These are phyloP conservation scores for Malassezia slooffiae DNA, from an alignment of 1,284 basidiomycete genomes.

Conservation along the genomic window DNA sequence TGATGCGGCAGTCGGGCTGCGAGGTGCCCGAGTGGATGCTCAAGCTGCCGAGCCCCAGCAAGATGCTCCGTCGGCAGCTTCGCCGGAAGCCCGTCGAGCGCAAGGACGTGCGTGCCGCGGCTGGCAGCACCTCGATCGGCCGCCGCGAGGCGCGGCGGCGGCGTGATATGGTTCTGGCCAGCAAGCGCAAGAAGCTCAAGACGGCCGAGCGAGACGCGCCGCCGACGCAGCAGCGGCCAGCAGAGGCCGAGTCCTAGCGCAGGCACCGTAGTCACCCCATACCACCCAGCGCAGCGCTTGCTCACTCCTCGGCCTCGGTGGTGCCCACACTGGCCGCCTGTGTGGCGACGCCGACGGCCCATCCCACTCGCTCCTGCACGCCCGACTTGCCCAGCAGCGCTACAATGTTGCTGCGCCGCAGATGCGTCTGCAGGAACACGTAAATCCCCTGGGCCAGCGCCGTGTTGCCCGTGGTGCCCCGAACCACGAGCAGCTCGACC, in stretches of 20 bases:
- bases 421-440: conserved; percentile 23
- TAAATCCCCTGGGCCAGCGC: conserved; percentile 27
- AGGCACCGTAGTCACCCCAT: no score
- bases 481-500: conserved; percentile 18
- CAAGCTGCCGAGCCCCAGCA: conserved; percentile 64
- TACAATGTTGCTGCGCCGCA: conserved; percentile 11
- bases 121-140: conserved; percentile 25
- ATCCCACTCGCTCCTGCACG: conserved; percentile 5
- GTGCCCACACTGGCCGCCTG: conserved; percentile 17
- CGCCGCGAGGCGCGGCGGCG: conserved; percentile 24
- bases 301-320: neutral
- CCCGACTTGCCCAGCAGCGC: conserved; percentile 10
- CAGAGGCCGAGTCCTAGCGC: no score
- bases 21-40: conserved; percentile 44
- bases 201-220: neutral
- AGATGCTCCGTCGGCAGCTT: conserved; percentile 73
- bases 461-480: conserved; percentile 23
- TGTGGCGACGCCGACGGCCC: conserved; percentile 6
- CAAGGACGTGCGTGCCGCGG: conserved; percentile 29
- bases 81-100: conserved; percentile 65
- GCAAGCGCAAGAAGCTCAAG: conserved; percentile 25
- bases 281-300: no score
- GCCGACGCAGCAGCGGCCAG: no score
- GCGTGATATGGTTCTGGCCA: conserved; percentile 35
- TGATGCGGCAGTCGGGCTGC: conserved; percentile 71